Evolutionary conservation across 305 asterid species (phyloP).

Genomic region (Rubia balearica): DNA sequence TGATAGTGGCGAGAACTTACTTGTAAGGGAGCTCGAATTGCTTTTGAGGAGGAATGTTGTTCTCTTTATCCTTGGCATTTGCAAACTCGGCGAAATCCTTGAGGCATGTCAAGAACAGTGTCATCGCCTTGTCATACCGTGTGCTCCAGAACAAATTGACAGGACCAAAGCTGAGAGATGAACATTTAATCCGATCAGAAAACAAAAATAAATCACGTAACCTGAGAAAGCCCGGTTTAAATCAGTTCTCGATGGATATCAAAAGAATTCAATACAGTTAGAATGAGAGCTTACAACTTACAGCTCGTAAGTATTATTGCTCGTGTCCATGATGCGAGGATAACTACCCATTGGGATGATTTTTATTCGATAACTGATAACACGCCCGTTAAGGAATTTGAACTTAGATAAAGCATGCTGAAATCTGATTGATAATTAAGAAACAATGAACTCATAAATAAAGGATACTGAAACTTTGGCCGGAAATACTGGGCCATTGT

Average conservation of each 20-base stretch:
- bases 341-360: slow-evolving; percentile 98
- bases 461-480: slow-evolving; percentile 89
- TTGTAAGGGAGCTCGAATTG: slow-evolving; percentile 93
- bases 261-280: neutral
- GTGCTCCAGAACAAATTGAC: slow-evolving; percentile 99
- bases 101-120: slow-evolving; percentile 78
- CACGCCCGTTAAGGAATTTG: slow-evolving; percentile 35
- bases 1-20: slow-evolving; percentile 33
- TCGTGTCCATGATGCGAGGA: slow-evolving; percentile 91
- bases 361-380: slow-evolving; percentile 76
- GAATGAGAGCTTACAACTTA: slow-evolving; percentile 32
- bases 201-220: neutral
- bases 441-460: neutral
- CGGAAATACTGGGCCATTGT: slow-evolving; percentile 96
- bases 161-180: slow-evolving; percentile 70
- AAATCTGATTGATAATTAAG: neutral
- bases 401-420: neutral
- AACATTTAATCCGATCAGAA: neutral
- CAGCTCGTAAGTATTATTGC: slow-evolving; percentile 85
- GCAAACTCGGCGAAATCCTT: slow-evolving; percentile 98
- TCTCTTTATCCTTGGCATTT: slow-evolving; percentile 79
- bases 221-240: neutral
- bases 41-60: slow-evolving; percentile 75
- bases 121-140: slow-evolving; percentile 97
- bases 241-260: too few species aligned